Conservation (phyloP, 2,329 filamentous ascomycete species). For the Bimuria novae-zelandiae region DNA sequence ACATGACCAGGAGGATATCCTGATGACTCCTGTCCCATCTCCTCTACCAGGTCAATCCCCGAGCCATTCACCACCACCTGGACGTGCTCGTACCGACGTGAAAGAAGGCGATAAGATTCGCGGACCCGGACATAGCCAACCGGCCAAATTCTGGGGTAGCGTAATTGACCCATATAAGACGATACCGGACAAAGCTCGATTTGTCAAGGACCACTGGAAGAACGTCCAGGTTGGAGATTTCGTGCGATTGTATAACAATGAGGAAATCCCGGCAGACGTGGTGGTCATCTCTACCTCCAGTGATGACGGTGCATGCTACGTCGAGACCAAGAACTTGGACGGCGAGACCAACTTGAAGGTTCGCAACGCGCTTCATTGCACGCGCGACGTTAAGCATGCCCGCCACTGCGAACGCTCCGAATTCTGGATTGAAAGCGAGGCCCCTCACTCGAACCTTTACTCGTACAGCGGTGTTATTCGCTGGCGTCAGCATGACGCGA, state of each 20-base stretch:
- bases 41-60: conserved; percentile 62
- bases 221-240: conserved; percentile 94
- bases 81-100: conserved; percentile 24
- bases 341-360: conserved; percentile 98
- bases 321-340: conserved; percentile 97
- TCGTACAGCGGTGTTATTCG: conserved; percentile 88
- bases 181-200: conserved; percentile 73
- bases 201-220: conserved; percentile 95
- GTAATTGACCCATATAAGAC: conserved; percentile 74
- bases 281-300: conserved; percentile 93
- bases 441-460: conserved; percentile 91
- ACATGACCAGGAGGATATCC: conserved; percentile 67
- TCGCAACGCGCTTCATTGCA: conserved; percentile 85
- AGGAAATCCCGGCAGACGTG: conserved; percentile 91
- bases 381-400: conserved; percentile 81
- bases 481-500: conserved; percentile 76
- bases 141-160: conserved; percentile 62
- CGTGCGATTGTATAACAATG: conserved; percentile 93
- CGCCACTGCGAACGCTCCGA: conserved; percentile 88
- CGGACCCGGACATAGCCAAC: conserved; percentile 26
- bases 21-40: conserved; percentile 94
- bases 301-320: conserved; percentile 90
- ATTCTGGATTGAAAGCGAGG: conserved; percentile 88
- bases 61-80: conserved; percentile 30
- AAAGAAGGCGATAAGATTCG: conserved; percentile 33